phyloP scores from a whole-genome alignment of 805 yeast genomes.

The Ogataea neopini region DNA sequence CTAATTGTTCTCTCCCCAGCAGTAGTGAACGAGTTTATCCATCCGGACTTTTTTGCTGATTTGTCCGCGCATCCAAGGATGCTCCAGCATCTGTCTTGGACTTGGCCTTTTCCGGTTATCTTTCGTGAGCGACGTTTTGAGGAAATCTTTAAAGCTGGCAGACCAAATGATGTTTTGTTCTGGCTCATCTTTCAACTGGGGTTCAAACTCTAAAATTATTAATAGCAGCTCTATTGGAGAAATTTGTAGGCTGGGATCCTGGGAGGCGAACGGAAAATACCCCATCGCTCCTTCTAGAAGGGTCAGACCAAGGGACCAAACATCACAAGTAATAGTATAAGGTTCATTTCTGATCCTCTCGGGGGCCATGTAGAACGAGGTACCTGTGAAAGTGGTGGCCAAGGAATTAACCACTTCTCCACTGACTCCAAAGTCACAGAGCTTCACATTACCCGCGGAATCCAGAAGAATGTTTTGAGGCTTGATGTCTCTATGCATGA shows the following conservation, averaged over 20 bases:
- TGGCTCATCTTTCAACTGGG: constrained; percentile 76
- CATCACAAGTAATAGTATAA: constrained; percentile 91
- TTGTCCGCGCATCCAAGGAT: constrained; percentile 91
- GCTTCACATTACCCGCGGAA: constrained; percentile 74
- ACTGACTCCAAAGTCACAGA: constrained; percentile 97
- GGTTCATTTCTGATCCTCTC: constrained; percentile 96
- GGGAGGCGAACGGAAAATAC: constrained; percentile 71
- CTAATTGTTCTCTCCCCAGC: constrained; percentile 51
- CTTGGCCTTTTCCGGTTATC: constrained; percentile 81
- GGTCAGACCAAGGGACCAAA: constrained; percentile 95
- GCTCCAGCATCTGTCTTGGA: constrained; percentile 89
- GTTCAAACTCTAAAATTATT: constrained; percentile 79
- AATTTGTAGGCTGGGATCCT: constrained; percentile 42
- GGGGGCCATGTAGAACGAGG: constrained; percentile 98
- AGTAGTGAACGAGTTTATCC: constrained; percentile 78
- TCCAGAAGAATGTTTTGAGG: constrained; percentile 90
- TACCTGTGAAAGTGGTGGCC: constrained; percentile 96
- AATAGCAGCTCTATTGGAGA: constrained; percentile 85
- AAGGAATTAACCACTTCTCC: constrained; percentile 95
- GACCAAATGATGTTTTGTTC: constrained; percentile 79
- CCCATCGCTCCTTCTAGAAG: constrained; percentile 91
- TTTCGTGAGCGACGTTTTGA: constrained; percentile 77
- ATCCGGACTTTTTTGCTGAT: constrained; percentile 70
- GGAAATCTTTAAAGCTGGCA: constrained; percentile 76
- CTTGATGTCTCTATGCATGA: constrained; percentile 94